Evolutionary conservation across 805 yeast species (phyloP).

Genomic region (Wickerhamiella sergipiensis): DNA sequence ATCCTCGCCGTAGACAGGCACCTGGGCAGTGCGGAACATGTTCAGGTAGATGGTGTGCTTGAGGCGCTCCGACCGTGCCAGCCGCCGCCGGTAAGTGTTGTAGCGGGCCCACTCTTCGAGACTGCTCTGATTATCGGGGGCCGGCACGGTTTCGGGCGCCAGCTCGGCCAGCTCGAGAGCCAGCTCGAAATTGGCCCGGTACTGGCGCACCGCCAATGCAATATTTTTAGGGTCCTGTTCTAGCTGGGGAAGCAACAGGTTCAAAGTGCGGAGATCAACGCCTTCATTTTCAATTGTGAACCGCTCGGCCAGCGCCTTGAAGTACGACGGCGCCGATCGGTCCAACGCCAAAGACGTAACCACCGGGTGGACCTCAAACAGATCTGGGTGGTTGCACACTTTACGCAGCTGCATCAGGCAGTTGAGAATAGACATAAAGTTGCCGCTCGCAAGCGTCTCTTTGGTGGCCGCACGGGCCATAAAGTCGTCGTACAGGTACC

Average conservation of each 20-base stretch:
- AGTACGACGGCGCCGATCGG: constrained; percentile 43
- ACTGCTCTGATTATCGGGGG: constrained; percentile 19
- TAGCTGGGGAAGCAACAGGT: constrained; percentile 39
- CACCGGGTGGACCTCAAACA: constrained; percentile 91
- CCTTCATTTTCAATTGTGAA: constrained; percentile 5
- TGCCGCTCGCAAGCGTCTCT: constrained; percentile 88
- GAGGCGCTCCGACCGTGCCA: constrained; percentile 37
- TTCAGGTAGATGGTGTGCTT: constrained; percentile 51
- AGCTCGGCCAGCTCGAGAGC: constrained; percentile 5
- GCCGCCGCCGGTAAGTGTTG: constrained; percentile 38
- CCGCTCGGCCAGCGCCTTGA: constrained; percentile 16
- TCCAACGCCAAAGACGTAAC: constrained; percentile 76
- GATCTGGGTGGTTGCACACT: constrained; percentile 91
- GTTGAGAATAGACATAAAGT: constrained; percentile 85
- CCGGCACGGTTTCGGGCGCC: constrained; percentile 8
- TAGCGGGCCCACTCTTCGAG: constrained; percentile 44
- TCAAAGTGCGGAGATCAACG: constrained; percentile 40
- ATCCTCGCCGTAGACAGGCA: constrained; percentile 58
- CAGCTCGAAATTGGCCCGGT: constrained; percentile 4
- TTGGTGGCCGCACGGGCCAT: constrained; percentile 93
- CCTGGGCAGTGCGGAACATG: constrained; percentile 44
- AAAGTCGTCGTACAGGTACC: constrained; percentile 87
- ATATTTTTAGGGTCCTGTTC: constrained; percentile 24
- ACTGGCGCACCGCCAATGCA: constrained; percentile 4
- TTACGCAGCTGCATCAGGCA: constrained; percentile 96